A percentile compares a stretch with the other conserved stretches of the same genome.
These are phyloP conservation scores for Rhytidiadelphus loreus DNA, from an alignment of 225 moss, liverwort and hornwort species.

Conservation along the genomic window DNA sequence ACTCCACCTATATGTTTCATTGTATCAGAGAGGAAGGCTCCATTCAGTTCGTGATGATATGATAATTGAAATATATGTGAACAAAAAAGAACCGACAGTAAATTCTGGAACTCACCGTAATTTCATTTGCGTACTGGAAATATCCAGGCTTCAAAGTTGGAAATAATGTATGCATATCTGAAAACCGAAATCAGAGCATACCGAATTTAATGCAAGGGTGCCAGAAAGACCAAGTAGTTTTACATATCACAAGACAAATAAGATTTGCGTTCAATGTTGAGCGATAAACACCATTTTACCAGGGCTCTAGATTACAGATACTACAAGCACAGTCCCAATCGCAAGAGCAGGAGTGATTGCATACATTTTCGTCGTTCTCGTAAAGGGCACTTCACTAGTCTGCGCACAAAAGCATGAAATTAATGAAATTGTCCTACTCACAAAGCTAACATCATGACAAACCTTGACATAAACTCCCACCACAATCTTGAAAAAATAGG, in stretches of 20 bases:
- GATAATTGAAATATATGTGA: not conserved
- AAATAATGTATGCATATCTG: constrained; percentile 73
- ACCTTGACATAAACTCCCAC: not conserved
- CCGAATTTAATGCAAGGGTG: not conserved
- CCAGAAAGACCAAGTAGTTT: not conserved
- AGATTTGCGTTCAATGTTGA: not conserved
- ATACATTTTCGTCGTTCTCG: constrained; percentile 71
- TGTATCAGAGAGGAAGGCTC: not conserved
- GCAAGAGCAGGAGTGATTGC: constrained; percentile 4
- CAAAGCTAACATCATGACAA: not conserved
- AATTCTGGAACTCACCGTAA: constrained; percentile 42
- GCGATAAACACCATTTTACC: not conserved
- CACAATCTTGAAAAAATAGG: not conserved
- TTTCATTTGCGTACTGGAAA: constrained; percentile 70
- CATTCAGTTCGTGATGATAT: not conserved
- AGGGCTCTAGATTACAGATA: not conserved
- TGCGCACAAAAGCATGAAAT: constrained; percentile 14
- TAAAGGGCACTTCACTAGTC: constrained; percentile 64
- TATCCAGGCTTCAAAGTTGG: constrained; percentile 72
- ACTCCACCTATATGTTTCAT: constrained; percentile 46
- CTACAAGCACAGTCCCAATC: not conserved
- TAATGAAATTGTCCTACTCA: not conserved
- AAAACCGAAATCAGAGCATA: not conserved
- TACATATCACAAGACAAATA: not conserved
- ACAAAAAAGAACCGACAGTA: not conserved